phyloP scores from a whole-genome alignment of 495 filamentous ascomycete genomes.

The Aspergillus leporis region DNA sequence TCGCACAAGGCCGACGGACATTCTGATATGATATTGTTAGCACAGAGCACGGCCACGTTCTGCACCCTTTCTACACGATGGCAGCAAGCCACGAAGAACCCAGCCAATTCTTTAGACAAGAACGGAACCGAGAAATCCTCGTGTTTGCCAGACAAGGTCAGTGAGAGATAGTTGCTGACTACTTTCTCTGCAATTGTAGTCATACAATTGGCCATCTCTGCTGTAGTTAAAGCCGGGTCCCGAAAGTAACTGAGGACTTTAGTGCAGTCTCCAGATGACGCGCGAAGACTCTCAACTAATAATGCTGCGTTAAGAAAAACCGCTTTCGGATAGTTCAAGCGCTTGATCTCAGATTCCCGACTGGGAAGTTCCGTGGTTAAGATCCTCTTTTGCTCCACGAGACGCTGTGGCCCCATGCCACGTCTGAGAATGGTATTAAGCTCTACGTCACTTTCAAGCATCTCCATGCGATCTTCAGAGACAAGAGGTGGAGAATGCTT shows the following conservation, averaged over 20 bases:
- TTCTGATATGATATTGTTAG: constrained; percentile 77
- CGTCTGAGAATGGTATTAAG: constrained; percentile 87
- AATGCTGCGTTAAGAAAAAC: constrained; percentile 88
- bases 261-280: constrained; percentile 80
- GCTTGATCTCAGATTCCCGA: constrained; percentile 73
- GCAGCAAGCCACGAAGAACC: constrained; percentile 83
- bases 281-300: constrained; percentile 81
- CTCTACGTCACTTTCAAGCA: constrained; percentile 91
- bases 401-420: constrained; percentile 73
- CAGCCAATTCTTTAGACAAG: constrained; percentile 82
- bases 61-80: constrained; percentile 90
- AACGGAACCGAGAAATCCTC: constrained; percentile 79
- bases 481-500: constrained; percentile 82
- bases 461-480: constrained; percentile 78
- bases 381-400: constrained; percentile 74
- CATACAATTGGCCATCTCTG: constrained; percentile 84
- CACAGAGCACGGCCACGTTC: constrained; percentile 74
- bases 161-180: constrained; percentile 70
- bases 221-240: constrained; percentile 78
- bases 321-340: constrained; percentile 80
- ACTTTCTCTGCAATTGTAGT: constrained; percentile 73
- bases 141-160: constrained; percentile 66
- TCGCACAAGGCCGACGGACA: constrained; percentile 91
- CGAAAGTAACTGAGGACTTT: constrained; percentile 87
- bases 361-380: constrained; percentile 71